Evolutionary conservation across 176 grass and related monocot species (phyloP), one percentile per base, ranked within the genome.

Genomic region (Echinochloa phyllopogon): DNA sequence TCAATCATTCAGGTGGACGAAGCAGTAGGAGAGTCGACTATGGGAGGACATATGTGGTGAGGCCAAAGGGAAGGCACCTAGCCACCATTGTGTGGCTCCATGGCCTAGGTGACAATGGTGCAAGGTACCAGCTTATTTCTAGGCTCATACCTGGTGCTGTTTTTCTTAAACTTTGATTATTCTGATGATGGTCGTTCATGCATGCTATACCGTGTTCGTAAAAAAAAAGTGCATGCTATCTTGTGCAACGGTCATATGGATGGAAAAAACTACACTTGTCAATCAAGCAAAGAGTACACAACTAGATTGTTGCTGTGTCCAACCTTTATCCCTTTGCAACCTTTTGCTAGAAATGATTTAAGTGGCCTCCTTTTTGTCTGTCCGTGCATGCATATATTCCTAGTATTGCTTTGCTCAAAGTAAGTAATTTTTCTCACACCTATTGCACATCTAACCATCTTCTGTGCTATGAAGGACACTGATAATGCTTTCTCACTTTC

Each of bases 11-110:
- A 96, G 94, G 87, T 74, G 84, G 39, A 16, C 79, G 82, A 77
- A 84, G 81, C 8, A 44, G 81, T 74, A 48, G 84, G 83, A 79
- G 82, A 60, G 77, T 86, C 23, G 89, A 96, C 74, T 93, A 96
- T 4, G 91, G 91, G 53, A 94, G 94, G 80, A 94, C 91, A 50
- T 89, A 96, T 86, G 94, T 96, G 72, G 94, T 96, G 79, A 96
- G 94, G 87, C 94, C 94, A 64, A 96, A 96, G 89, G 91, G 91
- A 71, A 81, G 89, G 50, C 94, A 96, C 81, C 77, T 89, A 77
- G 94, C 91, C 63, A 96, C 94, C 51, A 88, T 96, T 37, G 89
- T 96, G 66, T 96, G 94, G 91, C 94, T 96, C 78, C 94, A 96
- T 84, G 94, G 91, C 55, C 62, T 96, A 65, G 91, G 94, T 82